Conservation (phyloP, 306 rosid genomes). For the Castanea crenata region DNA sequence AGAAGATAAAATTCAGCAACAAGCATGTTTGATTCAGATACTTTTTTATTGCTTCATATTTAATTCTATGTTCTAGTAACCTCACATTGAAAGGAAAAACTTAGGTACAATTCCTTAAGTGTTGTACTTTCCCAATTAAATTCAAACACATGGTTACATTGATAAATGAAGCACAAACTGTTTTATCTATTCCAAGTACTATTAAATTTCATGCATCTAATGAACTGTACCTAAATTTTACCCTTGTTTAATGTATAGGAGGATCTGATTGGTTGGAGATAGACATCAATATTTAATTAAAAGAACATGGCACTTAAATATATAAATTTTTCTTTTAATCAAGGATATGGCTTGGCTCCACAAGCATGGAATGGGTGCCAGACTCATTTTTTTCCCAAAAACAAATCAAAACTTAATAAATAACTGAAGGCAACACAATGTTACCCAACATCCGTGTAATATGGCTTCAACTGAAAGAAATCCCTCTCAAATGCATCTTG, state of each 20-base stretch:
- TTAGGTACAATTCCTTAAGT: too few relatives aligned
- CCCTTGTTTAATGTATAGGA: not conserved
- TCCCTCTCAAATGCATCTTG: slow-evolving; percentile 96
- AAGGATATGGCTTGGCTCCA: slow-evolving; percentile 3
- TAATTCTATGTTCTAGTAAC: not conserved
- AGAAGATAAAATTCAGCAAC: not conserved
- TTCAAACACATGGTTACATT: too few relatives aligned
- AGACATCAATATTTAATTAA: not conserved
- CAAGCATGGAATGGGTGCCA: not conserved
- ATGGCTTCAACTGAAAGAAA: slow-evolving; percentile 93
- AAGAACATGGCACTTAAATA: not conserved
- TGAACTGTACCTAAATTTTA: too few relatives aligned
- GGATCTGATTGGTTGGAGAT: not conserved
- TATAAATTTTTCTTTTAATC: slow-evolving; percentile 4
- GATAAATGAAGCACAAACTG: too few relatives aligned
- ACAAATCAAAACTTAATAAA: not conserved
- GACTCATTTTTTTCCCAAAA: slow-evolving; percentile 4
- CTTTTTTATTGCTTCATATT: not conserved
- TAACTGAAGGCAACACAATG: slow-evolving; percentile 1
- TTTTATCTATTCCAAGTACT: too few relatives aligned
- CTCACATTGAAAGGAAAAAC: not conserved
- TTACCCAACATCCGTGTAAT: slow-evolving; percentile 91
- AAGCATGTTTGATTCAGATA: not conserved
- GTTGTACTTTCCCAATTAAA: too few relatives aligned
- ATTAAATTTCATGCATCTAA: too few relatives aligned